phyloP scores from a whole-genome alignment of 306 rosid genomes.

The Quercus engelmannii region DNA sequence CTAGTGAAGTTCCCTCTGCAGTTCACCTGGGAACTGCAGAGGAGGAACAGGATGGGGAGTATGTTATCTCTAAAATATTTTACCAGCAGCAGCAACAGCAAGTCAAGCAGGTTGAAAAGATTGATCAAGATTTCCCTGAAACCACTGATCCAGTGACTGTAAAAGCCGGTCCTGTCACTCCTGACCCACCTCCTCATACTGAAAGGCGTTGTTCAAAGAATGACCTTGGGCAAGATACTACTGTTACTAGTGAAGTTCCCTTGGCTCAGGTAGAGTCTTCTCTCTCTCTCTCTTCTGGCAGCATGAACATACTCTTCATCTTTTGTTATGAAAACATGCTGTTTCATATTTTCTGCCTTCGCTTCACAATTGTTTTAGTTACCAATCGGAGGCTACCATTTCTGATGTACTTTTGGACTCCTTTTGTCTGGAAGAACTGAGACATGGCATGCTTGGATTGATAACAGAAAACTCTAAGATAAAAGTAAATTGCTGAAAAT shows the following conservation, averaged over 20 bases:
- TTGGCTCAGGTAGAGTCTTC: conserved; percentile 38
- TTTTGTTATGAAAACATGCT: background rate
- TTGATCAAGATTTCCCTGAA: conserved; percentile 53
- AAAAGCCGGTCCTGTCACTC: conserved; percentile 70
- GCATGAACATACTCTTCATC: background rate
- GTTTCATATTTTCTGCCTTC: background rate
- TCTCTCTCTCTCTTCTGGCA: background rate
- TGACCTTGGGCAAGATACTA: conserved; percentile 35
- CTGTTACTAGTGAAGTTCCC: conserved; percentile 7
- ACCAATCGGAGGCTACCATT: background rate
- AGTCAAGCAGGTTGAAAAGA: conserved; percentile 48
- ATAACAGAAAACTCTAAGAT: background rate
- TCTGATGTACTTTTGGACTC: background rate
- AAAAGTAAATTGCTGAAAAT: background rate
- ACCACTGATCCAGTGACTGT: conserved; percentile 18
- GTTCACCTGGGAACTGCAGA: conserved; percentile 67
- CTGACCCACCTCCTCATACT: conserved; percentile 47
- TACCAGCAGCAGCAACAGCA: conserved; percentile 63
- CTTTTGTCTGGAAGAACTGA: background rate
- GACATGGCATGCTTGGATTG: background rate
- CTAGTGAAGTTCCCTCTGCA: background rate
- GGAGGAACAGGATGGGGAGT: conserved; percentile 74
- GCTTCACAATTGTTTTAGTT: background rate
- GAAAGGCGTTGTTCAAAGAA: conserved; percentile 36
- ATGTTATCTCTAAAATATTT: conserved; percentile 66